Evolutionary conservation across 1,284 basidiomycete genomes (phyloP).

Genomic region (Inonotus obliquus): DNA sequence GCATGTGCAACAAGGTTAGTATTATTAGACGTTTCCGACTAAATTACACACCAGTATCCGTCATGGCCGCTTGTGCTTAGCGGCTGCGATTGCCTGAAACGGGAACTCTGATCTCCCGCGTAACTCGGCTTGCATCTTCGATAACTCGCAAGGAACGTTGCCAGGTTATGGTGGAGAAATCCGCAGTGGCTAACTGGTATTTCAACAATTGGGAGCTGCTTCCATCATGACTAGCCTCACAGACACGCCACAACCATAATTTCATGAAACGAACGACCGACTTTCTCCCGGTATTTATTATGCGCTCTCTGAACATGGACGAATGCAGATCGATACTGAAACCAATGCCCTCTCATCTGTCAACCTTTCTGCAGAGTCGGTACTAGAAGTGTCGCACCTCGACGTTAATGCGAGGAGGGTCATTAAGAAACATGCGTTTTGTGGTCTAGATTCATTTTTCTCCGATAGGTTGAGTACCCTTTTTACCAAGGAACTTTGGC

Average conservation of each 20-base stretch:
- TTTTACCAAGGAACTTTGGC: slow-evolving; percentile 15
- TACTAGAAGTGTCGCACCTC: not conserved
- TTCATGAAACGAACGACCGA: not conserved
- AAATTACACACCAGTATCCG: no score
- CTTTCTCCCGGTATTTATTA: not conserved
- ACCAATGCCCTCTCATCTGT: not conserved
- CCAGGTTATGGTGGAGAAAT: no score
- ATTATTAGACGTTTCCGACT: not conserved
- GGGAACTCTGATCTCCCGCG: no score
- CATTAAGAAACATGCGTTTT: not conserved
- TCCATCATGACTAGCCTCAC: no score
- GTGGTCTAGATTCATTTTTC: not conserved
- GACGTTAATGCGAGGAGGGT: not conserved
- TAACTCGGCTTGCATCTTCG: no score
- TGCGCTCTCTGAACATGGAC: not conserved
- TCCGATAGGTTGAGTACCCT: not conserved
- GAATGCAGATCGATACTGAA: not conserved
- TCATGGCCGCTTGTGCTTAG: no score
- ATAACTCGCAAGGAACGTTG: no score
- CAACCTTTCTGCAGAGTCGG: not conserved
- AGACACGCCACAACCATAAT: not conserved
- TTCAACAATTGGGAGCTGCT: no score
- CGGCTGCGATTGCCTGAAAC: no score
- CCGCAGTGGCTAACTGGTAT: no score
- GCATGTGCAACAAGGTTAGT: not conserved